These are phyloP conservation scores for Schizochytrium sp. DNA, from an alignment of 108 stramenopile genomes.

Conservation along the genomic window DNA sequence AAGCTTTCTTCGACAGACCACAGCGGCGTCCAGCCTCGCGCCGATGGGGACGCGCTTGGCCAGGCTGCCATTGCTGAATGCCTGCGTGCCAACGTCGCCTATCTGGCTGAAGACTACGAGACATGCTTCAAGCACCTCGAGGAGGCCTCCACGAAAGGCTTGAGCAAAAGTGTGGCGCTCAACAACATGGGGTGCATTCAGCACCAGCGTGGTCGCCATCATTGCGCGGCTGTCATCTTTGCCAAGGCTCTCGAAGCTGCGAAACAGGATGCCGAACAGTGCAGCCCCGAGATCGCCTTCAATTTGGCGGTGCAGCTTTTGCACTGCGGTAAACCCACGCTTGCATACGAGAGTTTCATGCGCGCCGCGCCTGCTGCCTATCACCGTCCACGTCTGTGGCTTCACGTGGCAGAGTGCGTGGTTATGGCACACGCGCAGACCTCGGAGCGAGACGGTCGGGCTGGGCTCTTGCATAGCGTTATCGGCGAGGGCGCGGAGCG, in stretches of 20 bases:
- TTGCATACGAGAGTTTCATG: background rate
- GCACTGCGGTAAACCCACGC: background rate
- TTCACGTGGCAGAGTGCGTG: background rate
- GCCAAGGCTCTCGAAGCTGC: background rate
- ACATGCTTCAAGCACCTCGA: background rate
- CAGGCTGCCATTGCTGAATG: background rate
- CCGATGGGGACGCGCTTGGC: background rate
- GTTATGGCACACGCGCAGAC: background rate
- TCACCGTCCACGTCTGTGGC: background rate
- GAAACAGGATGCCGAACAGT: background rate
- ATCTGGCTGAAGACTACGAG: background rate
- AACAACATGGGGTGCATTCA: slow-evolving; percentile 7
- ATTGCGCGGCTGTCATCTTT: background rate
- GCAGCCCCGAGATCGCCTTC: background rate
- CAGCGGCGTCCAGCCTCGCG: background rate
- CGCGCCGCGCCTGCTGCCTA: background rate
- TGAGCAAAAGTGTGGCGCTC: background rate
- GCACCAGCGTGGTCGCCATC: background rate
- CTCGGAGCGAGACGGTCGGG: background rate
- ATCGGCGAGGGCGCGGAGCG: background rate
- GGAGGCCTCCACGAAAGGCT: background rate
- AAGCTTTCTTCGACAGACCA: background rate
- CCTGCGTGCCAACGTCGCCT: background rate
- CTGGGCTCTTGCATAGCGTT: background rate
- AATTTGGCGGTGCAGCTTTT: background rate